Conservation (phyloP, 257 asterid genomes). For the Ballota nigra region DNA sequence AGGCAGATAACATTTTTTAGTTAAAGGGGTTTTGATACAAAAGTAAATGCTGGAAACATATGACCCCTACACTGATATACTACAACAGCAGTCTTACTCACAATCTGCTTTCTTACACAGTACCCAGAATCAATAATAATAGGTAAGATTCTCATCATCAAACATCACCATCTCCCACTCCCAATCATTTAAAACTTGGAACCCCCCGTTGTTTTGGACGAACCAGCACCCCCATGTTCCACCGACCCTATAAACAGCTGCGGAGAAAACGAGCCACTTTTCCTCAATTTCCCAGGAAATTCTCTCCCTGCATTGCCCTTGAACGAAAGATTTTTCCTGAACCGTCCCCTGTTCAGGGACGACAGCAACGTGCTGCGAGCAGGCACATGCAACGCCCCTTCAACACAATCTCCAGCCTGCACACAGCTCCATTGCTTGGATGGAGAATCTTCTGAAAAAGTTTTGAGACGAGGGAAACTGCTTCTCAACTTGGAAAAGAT, state of each 20-base stretch:
- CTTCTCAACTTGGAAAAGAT: constrained; percentile 52
- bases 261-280: constrained; percentile 57
- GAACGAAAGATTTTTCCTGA: constrained; percentile 55
- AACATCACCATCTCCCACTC: too few species aligned
- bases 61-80: constrained; percentile 15
- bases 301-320: constrained; percentile 56
- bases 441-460: constrained; percentile 69
- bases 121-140: constrained; percentile 16
- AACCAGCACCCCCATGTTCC: constrained; percentile 55
- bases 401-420: constrained; percentile 85
- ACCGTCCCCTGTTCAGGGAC: constrained; percentile 52
- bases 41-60: constrained; percentile 18
- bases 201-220: constrained; percentile 45
- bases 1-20: neutral
- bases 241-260: constrained; percentile 49
- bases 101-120: constrained; percentile 1
- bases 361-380: constrained; percentile 59
- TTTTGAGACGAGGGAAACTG: constrained; percentile 57
- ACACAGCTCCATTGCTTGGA: constrained; percentile 80
- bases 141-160: constrained; percentile 7
- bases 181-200: constrained; percentile 35
- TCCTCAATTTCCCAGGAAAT: constrained; percentile 64
- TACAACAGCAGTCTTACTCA: constrained; percentile 15
- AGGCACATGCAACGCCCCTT: constrained; percentile 73
- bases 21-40: constrained; percentile 16